phyloP scores from a whole-genome alignment of 2,329 filamentous ascomycete species.

The Trichoderma asperellum region DNA sequence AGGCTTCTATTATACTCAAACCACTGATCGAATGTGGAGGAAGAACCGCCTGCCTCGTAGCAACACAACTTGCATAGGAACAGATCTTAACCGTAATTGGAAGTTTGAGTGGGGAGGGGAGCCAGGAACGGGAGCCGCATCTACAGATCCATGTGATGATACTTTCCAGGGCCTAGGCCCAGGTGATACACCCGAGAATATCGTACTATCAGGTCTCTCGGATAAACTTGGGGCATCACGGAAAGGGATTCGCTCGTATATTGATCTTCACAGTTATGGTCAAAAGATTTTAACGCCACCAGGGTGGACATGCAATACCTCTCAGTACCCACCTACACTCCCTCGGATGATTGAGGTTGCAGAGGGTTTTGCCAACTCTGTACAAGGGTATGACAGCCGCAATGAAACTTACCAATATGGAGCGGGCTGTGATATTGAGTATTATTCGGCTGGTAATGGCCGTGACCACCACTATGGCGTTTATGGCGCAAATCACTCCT shows the following conservation, averaged over 20 bases:
- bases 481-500: slow-evolving; percentile 13
- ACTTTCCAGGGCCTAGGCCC: slow-evolving; percentile 50
- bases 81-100: slow-evolving; percentile 65
- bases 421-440: slow-evolving; percentile 20
- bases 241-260: slow-evolving; percentile 19
- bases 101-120: slow-evolving; percentile 55
- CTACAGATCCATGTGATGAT: slow-evolving; percentile 55
- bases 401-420: slow-evolving; percentile 23
- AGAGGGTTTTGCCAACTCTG: slow-evolving; percentile 17
- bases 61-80: slow-evolving; percentile 51
- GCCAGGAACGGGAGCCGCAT: slow-evolving; percentile 48
- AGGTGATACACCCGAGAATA: slow-evolving; percentile 56
- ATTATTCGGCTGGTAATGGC: slow-evolving; percentile 19
- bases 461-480: slow-evolving; percentile 19
- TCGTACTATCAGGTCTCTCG: slow-evolving; percentile 35
- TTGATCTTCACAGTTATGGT: slow-evolving; percentile 18
- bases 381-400: slow-evolving; percentile 8
- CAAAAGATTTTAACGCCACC: slow-evolving; percentile 18
- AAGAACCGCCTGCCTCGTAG: slow-evolving; percentile 57
- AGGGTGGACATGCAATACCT: slow-evolving; percentile 18
- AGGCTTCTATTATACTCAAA: slow-evolving; percentile 64
- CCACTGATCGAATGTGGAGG: slow-evolving; percentile 61
- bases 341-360: slow-evolving; percentile 12
- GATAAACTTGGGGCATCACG: slow-evolving; percentile 7
- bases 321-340: slow-evolving; percentile 9